A percentile compares a stretch with the other conserved stretches of the same genome.
Conservation (phyloP, 1,139 yeast genomes). For the Martiniozyma asiatica region DNA sequence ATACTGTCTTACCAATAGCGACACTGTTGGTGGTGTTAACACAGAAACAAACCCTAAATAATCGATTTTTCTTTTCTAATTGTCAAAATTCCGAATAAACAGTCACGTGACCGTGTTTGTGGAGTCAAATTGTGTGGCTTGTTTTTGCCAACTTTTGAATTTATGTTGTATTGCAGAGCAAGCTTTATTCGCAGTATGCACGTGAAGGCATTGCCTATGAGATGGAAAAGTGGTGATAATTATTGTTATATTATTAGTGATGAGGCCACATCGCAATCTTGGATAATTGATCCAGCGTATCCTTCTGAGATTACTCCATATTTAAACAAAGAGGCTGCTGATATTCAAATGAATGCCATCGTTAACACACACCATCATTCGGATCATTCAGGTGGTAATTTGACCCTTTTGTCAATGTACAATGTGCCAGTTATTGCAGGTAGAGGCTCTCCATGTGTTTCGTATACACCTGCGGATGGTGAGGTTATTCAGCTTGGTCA, state of each 20-base stretch:
- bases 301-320: conserved; percentile 26
- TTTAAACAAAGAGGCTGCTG: conserved; percentile 23
- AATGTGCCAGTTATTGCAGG: conserved; percentile 96
- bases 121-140: no score
- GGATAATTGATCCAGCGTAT: conserved; percentile 87
- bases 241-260: conserved; percentile 75
- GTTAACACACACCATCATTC: conserved; percentile 94
- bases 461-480: conserved; percentile 53
- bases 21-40: no score
- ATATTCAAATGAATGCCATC: conserved; percentile 50
- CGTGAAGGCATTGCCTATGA: conserved; percentile 72
- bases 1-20: conserved; percentile 82
- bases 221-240: conserved; percentile 92
- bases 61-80: no score
- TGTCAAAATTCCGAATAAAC: no score
- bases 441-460: conserved; percentile 58
- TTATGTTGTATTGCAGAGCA: no score
- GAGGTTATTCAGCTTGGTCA: conserved; percentile 56
- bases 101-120: no score
- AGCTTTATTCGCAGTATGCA: no score
- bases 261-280: conserved; percentile 51
- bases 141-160: no score
- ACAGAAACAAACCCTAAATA: no score
- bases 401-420: conserved; percentile 38
- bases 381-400: conserved; percentile 90